A percentile compares a stretch with the other conserved stretches of the same genome.
phyloP scores from a whole-genome alignment of 2,329 filamentous ascomycete species.

The Colletotrichum sidae region DNA sequence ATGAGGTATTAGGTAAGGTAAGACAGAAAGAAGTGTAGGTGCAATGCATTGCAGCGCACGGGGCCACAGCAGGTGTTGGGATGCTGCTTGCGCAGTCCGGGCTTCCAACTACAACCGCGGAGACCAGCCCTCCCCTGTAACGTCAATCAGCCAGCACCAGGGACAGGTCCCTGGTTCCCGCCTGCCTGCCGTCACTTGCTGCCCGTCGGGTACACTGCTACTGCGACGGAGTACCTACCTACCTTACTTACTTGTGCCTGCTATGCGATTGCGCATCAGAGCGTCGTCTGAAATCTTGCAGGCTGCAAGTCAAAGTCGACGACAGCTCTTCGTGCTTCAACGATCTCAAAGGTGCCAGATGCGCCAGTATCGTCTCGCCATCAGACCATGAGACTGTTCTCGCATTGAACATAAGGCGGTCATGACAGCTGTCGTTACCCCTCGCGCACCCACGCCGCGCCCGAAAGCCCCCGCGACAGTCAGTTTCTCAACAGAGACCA shows the following conservation, averaged over 20 bases:
- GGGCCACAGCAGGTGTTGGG: conserved; percentile 43
- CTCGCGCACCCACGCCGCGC: conserved; percentile 39
- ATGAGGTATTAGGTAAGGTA: conserved; percentile 27
- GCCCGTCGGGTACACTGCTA: too few relatives aligned
- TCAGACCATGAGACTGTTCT: conserved; percentile 26
- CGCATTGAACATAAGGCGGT: conserved; percentile 28
- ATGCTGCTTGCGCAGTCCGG: conserved; percentile 22
- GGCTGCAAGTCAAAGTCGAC: conserved; percentile 38
- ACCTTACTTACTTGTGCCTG: too few relatives aligned
- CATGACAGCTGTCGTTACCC: conserved; percentile 41
- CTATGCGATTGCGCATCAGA: background rate
- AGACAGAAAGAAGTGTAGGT: too few relatives aligned
- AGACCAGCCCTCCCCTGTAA: conserved; percentile 33
- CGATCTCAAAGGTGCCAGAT: conserved; percentile 4
- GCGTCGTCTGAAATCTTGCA: conserved; percentile 35
- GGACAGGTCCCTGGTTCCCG: conserved; percentile 29
- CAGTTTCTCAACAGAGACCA: conserved; percentile 29
- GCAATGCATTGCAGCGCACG: conserved; percentile 40
- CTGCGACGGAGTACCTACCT: too few relatives aligned
- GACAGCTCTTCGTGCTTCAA: conserved; percentile 26
- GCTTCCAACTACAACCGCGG: conserved; percentile 4
- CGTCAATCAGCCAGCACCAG: conserved; percentile 14
- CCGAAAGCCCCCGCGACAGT: conserved; percentile 38
- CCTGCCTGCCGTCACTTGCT: conserved; percentile 24
- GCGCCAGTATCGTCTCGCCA: background rate